Evolutionary conservation across 176 grass and related monocot genomes (phyloP).

Genomic region (Triticum turgidum): DNA sequence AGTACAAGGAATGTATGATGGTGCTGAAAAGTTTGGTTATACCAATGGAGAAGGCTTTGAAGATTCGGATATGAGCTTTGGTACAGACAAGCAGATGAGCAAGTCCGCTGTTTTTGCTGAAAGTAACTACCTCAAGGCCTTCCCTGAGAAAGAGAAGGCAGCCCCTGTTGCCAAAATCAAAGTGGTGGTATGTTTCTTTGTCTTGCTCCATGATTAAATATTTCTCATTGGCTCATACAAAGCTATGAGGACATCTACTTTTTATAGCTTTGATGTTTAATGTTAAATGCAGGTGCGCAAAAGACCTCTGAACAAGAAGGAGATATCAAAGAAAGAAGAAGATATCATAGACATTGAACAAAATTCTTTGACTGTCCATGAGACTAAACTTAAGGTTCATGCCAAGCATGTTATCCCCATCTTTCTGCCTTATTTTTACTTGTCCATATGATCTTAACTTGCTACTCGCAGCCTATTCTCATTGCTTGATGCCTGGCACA

Average conservation of each 20-base stretch:
- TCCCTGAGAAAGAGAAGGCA: constrained; percentile 77
- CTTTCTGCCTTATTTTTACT: constrained; percentile 1
- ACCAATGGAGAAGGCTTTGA: constrained; percentile 49
- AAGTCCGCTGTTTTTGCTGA: constrained; percentile 58
- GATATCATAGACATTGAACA: constrained; percentile 91
- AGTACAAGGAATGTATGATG: constrained; percentile 67
- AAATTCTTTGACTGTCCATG: constrained; percentile 86
- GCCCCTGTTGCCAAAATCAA: constrained; percentile 93
- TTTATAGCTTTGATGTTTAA: constrained; percentile 8
- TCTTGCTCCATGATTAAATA: constrained; percentile 3
- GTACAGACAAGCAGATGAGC: constrained; percentile 44
- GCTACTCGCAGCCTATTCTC: constrained; percentile 11
- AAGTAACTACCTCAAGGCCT: constrained; percentile 51
- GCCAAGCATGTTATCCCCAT: constrained; percentile 21
- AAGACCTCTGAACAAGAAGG: constrained; percentile 96
- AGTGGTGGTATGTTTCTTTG: constrained; percentile 86
- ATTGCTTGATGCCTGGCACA: constrained; percentile 12
- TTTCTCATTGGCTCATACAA: background rate
- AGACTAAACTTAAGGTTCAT: constrained; percentile 97
- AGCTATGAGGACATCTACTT: background rate
- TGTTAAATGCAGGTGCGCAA: constrained; percentile 74
- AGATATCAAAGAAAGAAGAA: constrained; percentile 93
- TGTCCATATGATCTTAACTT: background rate
- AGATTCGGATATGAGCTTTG: constrained; percentile 57
- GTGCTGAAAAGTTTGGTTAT: constrained; percentile 51